Base-by-base conservation (phyloP, 1,284 basidiomycete genomes). In the Xerocomus amazonicus region DNA sequence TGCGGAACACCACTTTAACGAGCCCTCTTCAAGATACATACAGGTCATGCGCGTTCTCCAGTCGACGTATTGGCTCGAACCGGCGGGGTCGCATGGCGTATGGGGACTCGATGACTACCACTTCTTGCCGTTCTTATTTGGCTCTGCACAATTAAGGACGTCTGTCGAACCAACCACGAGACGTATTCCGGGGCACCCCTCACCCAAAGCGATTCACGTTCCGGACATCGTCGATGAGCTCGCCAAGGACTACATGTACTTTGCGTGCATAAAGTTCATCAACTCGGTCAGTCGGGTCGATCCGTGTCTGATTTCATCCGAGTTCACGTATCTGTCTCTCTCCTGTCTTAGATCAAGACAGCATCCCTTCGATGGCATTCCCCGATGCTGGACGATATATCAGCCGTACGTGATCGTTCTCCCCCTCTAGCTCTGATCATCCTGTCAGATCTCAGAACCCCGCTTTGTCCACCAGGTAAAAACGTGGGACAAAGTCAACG, bases 31-130 rank as follows among this genome's bases (percentile, higher is more conserved):
- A 48, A 92, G 89, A 57, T 97, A 97, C 65, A 83, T 97, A 52
- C 70, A 85, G 47, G 81, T 95, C 45, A 97, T 98, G 91, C 84
- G 96, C 0, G 68, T 83, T 14, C 77, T 99, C 9, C 96, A 98
- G 61, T 92, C 90, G 3, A 86, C 89, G 2, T 99, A 99, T 67
- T 98, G 96, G 95, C 81, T 99, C 1, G 96, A 98, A 67, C 96
- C 96, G 4, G 96, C 96, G 3, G 94, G 95, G 14, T 97, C 93
- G 8, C 96, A 98, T 68, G 96, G 96, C 1, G 97, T 98, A 0
- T 99, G 96, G 92, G 97, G 97, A 1, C 73, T 99, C 45, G 96
- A 99, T 64, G 96, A 99, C 65, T 99, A 98, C 64, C 94, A 97
- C 59, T 98, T 98, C 70, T 74, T 97, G 3, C 95, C 95, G 0